A percentile compares a stretch with the other conserved stretches of the same genome.
These are phyloP conservation scores for Fomitopsis betulina DNA, from an alignment of 1,284 basidiomycete genomes.

Conservation along the genomic window DNA sequence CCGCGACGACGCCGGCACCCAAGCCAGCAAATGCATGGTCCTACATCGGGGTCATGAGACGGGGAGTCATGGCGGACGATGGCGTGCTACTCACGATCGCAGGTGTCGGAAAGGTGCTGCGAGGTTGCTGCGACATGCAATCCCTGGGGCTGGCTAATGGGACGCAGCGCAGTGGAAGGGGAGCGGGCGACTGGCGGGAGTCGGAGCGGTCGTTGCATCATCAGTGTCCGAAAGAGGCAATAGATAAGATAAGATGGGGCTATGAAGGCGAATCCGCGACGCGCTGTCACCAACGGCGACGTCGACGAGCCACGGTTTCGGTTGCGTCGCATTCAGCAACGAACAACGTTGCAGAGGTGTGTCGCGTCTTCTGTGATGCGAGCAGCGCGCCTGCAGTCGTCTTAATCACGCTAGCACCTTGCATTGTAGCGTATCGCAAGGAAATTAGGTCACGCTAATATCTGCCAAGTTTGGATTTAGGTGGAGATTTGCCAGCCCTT, in stretches of 20 bases:
- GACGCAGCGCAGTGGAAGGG: neutral
- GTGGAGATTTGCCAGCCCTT: slow-evolving; percentile 2
- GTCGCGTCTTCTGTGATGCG: neutral
- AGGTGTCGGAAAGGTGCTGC: slow-evolving; percentile 71
- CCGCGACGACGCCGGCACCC: slow-evolving; percentile 89
- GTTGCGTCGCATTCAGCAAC: neutral
- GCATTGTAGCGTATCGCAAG: neutral
- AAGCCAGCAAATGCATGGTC: slow-evolving; percentile 96
- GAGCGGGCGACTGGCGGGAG: neutral
- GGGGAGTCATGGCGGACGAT: neutral
- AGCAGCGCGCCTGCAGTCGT: neutral
- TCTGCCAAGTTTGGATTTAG: slow-evolving; percentile 7
- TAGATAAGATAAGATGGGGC: slow-evolving; percentile 2
- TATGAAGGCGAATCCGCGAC: neutral
- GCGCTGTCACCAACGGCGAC: neutral
- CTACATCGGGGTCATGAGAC: slow-evolving; percentile 29
- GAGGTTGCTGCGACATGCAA: slow-evolving; percentile 19
- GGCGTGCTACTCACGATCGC: slow-evolving; percentile 42
- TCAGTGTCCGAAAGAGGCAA: neutral
- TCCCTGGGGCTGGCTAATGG: slow-evolving; percentile 8
- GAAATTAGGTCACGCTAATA: slow-evolving; percentile 3
- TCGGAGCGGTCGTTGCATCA: neutral
- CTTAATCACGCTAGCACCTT: neutral
- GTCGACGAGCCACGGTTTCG: neutral
- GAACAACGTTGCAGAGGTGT: neutral